These are phyloP conservation scores for Aeschynomene evenia DNA, from an alignment of 306 rosid genomes.

Conservation along the genomic window DNA sequence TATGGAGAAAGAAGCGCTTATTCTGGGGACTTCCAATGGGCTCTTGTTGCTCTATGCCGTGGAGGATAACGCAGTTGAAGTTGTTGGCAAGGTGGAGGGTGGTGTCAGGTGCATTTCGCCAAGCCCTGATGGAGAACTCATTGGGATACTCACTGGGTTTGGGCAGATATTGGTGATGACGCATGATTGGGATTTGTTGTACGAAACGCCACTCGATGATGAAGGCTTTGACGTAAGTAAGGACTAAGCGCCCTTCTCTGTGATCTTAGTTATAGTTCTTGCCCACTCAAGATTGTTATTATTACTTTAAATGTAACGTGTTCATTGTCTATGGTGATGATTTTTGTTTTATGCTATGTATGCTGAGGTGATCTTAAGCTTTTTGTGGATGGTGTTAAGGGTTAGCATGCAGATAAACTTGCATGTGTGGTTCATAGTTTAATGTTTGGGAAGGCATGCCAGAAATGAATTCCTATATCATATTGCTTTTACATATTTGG, in stretches of 20 bases:
- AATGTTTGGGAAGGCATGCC: neutral
- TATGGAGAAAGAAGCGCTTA: conserved; percentile 91
- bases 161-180: conserved; percentile 81
- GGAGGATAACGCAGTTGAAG: conserved; percentile 49
- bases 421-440: neutral
- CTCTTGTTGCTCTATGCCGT: conserved; percentile 61
- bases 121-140: conserved; percentile 91
- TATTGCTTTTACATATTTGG: neutral
- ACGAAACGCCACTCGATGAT: conserved; percentile 57
- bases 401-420: neutral
- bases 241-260: conserved; percentile 59
- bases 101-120: conserved; percentile 75
- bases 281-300: neutral
- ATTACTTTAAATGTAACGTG: neutral
- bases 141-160: conserved; percentile 56
- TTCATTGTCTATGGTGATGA: neutral
- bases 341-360: neutral
- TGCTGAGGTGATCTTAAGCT: neutral
- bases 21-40: conserved; percentile 73
- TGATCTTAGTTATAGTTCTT: neutral
- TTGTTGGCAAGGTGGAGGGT: conserved; percentile 85
- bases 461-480: neutral
- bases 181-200: conserved; percentile 89
- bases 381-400: neutral
- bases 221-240: conserved; percentile 73